These are phyloP conservation scores for Stemphylium beticola DNA, from an alignment of 2,329 filamentous ascomycete genomes.

Conservation along the genomic window DNA sequence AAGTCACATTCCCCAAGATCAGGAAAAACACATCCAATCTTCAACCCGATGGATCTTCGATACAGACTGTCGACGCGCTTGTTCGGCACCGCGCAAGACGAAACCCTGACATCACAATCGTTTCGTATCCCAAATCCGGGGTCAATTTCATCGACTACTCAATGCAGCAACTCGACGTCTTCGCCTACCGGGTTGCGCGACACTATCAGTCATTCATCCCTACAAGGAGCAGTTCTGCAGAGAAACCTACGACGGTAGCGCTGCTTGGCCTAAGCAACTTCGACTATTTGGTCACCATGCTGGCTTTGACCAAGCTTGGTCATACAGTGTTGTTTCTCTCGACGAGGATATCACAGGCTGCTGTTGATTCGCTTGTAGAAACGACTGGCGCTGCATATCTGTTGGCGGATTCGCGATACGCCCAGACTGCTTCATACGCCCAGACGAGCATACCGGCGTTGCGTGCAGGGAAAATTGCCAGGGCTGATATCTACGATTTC, in stretches of 20 bases:
- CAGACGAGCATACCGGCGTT: slow-evolving; percentile 14
- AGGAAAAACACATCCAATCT: not conserved
- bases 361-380: slow-evolving; percentile 55
- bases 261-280: slow-evolving; percentile 62
- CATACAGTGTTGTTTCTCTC: slow-evolving; percentile 63
- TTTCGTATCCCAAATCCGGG: slow-evolving; percentile 55
- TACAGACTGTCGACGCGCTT: slow-evolving; percentile 49
- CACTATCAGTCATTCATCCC: slow-evolving; percentile 32
- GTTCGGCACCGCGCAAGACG: slow-evolving; percentile 47
- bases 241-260: slow-evolving; percentile 48
- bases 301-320: slow-evolving; percentile 63
- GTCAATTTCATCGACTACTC: slow-evolving; percentile 57
- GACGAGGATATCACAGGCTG: slow-evolving; percentile 59
- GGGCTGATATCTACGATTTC: slow-evolving; percentile 20
- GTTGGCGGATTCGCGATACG: slow-evolving; percentile 33
- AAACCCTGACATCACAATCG: slow-evolving; percentile 45
- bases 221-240: slow-evolving; percentile 17
- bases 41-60: slow-evolving; percentile 6
- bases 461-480: slow-evolving; percentile 24
- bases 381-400: slow-evolving; percentile 32
- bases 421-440: slow-evolving; percentile 40
- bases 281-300: slow-evolving; percentile 61
- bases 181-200: slow-evolving; percentile 38
- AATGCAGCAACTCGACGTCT: slow-evolving; percentile 53
- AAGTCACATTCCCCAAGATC: not conserved